phyloP scores from a whole-genome alignment of 2,329 filamentous ascomycete species.

The Claviceps pusilla region DNA sequence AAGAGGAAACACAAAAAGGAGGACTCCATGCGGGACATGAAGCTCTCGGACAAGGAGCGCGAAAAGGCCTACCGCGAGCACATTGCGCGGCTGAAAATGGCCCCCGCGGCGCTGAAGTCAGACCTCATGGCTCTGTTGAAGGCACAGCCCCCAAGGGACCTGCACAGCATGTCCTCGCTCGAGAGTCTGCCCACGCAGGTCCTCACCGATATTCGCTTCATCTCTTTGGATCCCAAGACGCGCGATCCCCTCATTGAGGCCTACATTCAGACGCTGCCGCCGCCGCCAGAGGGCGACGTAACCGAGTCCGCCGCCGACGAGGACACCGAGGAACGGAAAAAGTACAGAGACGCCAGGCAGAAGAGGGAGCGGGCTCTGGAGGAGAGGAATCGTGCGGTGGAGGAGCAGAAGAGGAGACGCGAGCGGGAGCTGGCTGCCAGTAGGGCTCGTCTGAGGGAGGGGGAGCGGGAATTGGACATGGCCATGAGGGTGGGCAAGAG shows the following conservation, averaged over 20 bases:
- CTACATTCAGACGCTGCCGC: conserved; percentile 48
- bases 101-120: conserved; percentile 49
- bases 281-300: conserved; percentile 32
- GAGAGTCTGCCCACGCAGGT: conserved; percentile 46
- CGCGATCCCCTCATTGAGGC: conserved; percentile 52
- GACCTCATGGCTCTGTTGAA: conserved; percentile 54
- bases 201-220: conserved; percentile 53
- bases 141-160: conserved; percentile 37
- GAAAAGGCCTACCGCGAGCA: conserved; percentile 71
- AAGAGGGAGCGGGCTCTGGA: conserved; percentile 52
- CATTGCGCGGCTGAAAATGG: conserved; percentile 49
- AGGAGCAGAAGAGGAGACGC: conserved; percentile 47
- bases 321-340: conserved; percentile 36
- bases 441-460: conserved; percentile 46
- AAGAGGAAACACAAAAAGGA: conserved; percentile 80
- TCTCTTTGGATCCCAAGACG: conserved; percentile 45
- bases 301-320: conserved; percentile 19
- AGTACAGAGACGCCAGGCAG: conserved; percentile 34
- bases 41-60: conserved; percentile 57
- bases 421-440: conserved; percentile 44
- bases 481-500: conserved; percentile 56
- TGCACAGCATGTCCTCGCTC: conserved; percentile 45
- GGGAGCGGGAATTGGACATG: conserved; percentile 51
- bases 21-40: conserved; percentile 59
- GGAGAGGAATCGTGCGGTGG: conserved; percentile 46